phyloP scores from a whole-genome alignment of 2,329 filamentous ascomycete species.

The Daldinia eschscholtzii region DNA sequence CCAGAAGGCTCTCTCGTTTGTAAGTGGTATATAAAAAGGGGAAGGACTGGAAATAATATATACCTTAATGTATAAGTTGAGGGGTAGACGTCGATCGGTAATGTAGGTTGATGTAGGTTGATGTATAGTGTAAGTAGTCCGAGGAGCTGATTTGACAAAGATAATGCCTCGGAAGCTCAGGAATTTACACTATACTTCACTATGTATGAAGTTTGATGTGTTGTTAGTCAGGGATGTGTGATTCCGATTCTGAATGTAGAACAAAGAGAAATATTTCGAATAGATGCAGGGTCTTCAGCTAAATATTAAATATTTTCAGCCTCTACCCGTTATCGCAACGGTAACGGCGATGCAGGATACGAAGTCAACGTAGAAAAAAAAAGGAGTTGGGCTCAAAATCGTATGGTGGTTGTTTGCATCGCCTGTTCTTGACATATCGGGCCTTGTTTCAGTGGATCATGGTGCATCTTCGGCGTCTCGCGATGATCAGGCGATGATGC shows the following conservation, averaged over 20 bases:
- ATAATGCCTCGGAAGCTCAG: slow-evolving; percentile 9
- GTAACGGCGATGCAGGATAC: neutral
- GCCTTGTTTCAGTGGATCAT: slow-evolving; percentile 41
- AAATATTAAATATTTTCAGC: slow-evolving; percentile 24
- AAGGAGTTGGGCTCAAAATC: slow-evolving; percentile 27
- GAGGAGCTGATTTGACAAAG: slow-evolving; percentile 14
- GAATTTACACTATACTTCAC: slow-evolving; percentile 1
- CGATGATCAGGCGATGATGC: slow-evolving; percentile 44
- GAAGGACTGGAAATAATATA: neutral
- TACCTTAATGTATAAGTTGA: slow-evolving; percentile 16
- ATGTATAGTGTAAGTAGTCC: slow-evolving; percentile 13
- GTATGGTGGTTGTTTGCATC: slow-evolving; percentile 35
- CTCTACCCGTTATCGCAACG: slow-evolving; percentile 17
- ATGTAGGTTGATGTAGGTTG: too few species aligned
- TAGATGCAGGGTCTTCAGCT: slow-evolving; percentile 5
- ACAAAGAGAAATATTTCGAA: slow-evolving; percentile 18
- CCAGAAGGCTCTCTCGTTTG: neutral
- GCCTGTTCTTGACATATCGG: slow-evolving; percentile 41
- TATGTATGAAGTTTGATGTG: slow-evolving; percentile 8
- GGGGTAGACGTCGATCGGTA: slow-evolving; percentile 6
- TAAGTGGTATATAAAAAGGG: slow-evolving; percentile 4
- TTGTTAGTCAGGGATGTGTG: slow-evolving; percentile 5
- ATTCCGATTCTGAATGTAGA: slow-evolving; percentile 13
- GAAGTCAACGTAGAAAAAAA: slow-evolving; percentile 8
- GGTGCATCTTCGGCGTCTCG: slow-evolving; percentile 41